Evolutionary conservation across 1,284 basidiomycete genomes (phyloP), one percentile per base, ranked within the genome.

Genomic region (Fomitopsis pinicola): DNA sequence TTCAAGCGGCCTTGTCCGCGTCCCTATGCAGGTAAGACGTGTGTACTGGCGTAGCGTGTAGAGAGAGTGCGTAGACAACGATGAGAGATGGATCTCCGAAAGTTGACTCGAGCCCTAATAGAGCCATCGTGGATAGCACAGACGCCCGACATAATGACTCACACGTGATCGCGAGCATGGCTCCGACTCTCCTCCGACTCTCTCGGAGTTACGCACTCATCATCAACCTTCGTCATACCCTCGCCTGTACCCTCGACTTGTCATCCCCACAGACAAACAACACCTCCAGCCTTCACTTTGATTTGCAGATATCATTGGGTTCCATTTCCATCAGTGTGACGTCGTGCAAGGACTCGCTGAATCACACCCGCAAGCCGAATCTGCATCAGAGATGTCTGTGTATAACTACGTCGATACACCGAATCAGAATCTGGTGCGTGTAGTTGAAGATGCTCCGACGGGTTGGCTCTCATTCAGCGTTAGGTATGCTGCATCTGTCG

Each of bases 401-500:
- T 72, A 70, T 55, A 82, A 77, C 69, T 89, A 89, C 66, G 72
- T 83, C 17, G 81, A 80, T 22, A 64, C 76, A 9, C 78, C 81
- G 12, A 88, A 89, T 69, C 76, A 76, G 36, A 89, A 89, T 63
- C 73, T 89, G 62, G 85, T 85, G 63, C 53, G 80, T 58, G 30
- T 64, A 19, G 9, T 1, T 8, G 14, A 22, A 22, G 17, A 22
- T 38, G 35, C n/a, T 54, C 1, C 26, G 9, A 22, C 7, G 36
- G 19, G 26, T 17, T 7, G 17, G 15, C 22, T 38, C 40, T 28
- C 35, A 54, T n/a, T 54, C 22, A 2, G 15, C 55, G 17, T 7
- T 8, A 92, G 86, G 79, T 89, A 57, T 95, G 92, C 69, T 93
- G 91, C 65, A 93, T 95, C 67, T 95, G 92, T 75, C 86, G 85